Evolutionary conservation across 805 yeast species (phyloP), one percentile per base, ranked within the genome.

Genomic region (Ogataea methanolica): DNA sequence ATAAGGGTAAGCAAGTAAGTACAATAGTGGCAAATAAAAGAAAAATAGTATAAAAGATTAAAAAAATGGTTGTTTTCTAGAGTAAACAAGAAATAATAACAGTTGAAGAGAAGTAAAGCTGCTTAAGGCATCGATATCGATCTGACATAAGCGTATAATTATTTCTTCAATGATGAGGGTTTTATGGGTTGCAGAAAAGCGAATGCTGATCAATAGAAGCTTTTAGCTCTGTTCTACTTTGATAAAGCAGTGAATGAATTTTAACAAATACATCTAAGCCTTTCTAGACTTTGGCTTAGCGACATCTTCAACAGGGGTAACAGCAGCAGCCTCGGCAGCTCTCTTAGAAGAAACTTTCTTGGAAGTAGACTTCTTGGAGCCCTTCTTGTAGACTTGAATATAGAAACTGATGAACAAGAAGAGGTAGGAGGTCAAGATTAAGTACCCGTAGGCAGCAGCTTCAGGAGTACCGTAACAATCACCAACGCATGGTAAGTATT

Each of bases 391-490:
- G 46, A 88, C 88, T 63, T 81, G 82, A 67, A 90, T 83, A 82
- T 92, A 92, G 79, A 92, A 92, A 45, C 90, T 84, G 65, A 92
- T 89, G 77, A 92, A 92, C 62, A 92, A 75, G 59, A 92, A 78
- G 73, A 92, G 75, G 74, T 92, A 92, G 46, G 94, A 83, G 49
- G 96, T 83, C 69, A 92, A 77, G 62, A 92, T 87, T 67, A 83
- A 74, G 70, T 89, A 89, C 43, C 99, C 99, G 63, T 82, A 86
- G 45, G 84, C 82, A 46, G 98, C 99, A 53, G 99, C 98, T 58
- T 80, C 79, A 71, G 88, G 95, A 49, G 90, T 84, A 55, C 99
- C 99, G 62, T 86, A 79, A 71, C 99, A 92, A 61, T 85, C 81
- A 55, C 97, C 92, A 67, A 64, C 65, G 71, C 87, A 80, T 49